Base-by-base conservation (phyloP, 1,284 basidiomycete species). In the Pascua sp. region DNA sequence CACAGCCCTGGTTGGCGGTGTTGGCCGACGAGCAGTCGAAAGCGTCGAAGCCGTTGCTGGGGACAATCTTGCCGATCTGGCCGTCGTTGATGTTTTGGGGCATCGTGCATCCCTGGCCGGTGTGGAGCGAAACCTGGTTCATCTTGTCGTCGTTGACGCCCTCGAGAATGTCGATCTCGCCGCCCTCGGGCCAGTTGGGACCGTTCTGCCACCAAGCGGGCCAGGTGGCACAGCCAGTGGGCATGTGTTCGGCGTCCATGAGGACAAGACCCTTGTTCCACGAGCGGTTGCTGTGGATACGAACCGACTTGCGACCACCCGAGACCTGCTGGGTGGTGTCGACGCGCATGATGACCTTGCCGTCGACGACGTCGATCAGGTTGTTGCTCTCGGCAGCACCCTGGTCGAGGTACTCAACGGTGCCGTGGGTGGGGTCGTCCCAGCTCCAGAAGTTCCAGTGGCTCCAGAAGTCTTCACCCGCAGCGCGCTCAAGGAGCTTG, bases 171-270 rank as follows among this genome's bases (percentile, higher is more conserved):
- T 83, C 81, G 49, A 83, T 82, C 65, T 83, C 82, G 18, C 81
- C 81, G 12, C 79, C 79, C 36, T 71, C 60, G 7, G 81, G 82
- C 81, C 82, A 83, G 69, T 81, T 77, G 56, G 71, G 77, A 36
- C 73, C 78, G 68, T 76, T 77, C 56, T 65, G 68, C 78, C 78
- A 78, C 70, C 73, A 79, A 4, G 76, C 77, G 13, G 75, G 75
- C 73, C 91, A 93, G 10, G 86, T 87, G 42, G 86, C 91, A 74
- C 91, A 94, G 8, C 91, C 91, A 2, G 86, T 86, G 2, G 91
- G 91, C 87, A 93, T 91, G 75, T 94, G 91, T n/a, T 85, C 80
- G 13, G 89, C 83, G 72, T 93, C 90, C 80, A 92, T 82, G 56
- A 92, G 81, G 60, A 91, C 80, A 45, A 91, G 80, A 11, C 84